These are phyloP conservation scores for Ambrosia hybrid DNA, from an alignment of 140 eudicot genomes.

Conservation along the genomic window DNA sequence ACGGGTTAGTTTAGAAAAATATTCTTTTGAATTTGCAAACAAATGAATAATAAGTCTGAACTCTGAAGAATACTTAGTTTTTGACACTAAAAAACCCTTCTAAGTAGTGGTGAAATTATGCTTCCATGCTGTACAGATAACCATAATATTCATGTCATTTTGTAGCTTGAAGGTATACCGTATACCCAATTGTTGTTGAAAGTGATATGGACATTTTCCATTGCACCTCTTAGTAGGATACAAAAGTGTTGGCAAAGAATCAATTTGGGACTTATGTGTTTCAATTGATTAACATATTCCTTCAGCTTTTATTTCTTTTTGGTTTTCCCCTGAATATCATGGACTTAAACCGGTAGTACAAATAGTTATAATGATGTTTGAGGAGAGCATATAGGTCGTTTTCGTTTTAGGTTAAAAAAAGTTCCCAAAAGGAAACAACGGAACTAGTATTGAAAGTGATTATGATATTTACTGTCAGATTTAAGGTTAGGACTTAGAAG, in stretches of 20 bases:
- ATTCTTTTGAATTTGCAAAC: too few relatives aligned
- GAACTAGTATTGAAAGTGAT: too few relatives aligned
- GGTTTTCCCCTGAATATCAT: too few relatives aligned
- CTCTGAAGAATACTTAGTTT: background rate
- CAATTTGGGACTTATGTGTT: background rate
- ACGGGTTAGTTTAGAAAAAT: background rate
- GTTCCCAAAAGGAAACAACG: too few relatives aligned
- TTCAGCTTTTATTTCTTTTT: background rate
- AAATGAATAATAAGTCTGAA: background rate
- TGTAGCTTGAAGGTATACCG: conserved; percentile 1
- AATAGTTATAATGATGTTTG: too few relatives aligned
- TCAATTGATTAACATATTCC: conserved; percentile 2
- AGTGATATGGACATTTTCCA: background rate
- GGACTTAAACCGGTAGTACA: too few relatives aligned
- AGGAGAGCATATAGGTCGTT: too few relatives aligned
- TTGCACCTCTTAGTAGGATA: too few relatives aligned
- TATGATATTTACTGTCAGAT: too few relatives aligned
- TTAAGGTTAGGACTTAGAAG: too few relatives aligned
- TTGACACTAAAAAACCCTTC: background rate
- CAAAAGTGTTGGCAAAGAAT: background rate
- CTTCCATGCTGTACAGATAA: background rate
- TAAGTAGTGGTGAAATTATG: background rate
- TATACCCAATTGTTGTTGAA: background rate
- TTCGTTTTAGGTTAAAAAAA: too few relatives aligned
- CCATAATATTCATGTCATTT: background rate